Base-by-base conservation (phyloP, 1,139 yeast species). In the Yamadazyma epiphylla region DNA sequence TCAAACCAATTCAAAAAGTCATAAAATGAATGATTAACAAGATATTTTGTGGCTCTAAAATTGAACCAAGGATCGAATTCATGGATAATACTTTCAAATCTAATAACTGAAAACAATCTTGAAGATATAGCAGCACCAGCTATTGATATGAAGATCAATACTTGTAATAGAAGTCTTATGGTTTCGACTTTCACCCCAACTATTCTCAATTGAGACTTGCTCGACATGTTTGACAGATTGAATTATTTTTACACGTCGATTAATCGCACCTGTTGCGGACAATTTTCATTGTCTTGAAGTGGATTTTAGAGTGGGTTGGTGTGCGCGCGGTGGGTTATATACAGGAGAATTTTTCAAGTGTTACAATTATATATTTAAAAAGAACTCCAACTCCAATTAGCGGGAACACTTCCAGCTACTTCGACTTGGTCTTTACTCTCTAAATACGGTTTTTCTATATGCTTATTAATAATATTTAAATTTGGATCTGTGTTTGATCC, bases 11-110 rank as follows among this genome's bases (percentile, higher is more conserved):
- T 94, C 55, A 91, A 72, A 51, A 94, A 94, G 42, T 88, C 91
- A 62, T 88, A 83, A 58, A 77, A 89, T 4, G 94, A 82, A 54
- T 88, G 80, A 31, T 76, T 66, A 13, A 87, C 95, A 44, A 91
- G 72, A 58, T 88, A 87, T 56, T 85, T 85, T 15, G 98, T 85
- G 27, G 98, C 98, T 46, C 98, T 69, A 65, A 77, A 91, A 59
- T 91, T 91, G 71, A 94, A 94, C 98, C 98, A 91, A 22, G 98
- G 97, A 61, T 94, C 98, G 54, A 91, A 91, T 60, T 94, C 99
- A 64, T 94, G 99, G 59, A 94, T 94, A 51, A 94, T 94, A 37
- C 94, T 80, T 63, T 94, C 99, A 54, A 88, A 94, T 45, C 94
- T 70, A 36, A 85, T 79, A 35, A 83, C 91, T 4, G 91, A 73